Conservation (phyloP, 108 stramenopile species). For the Fragilaria crotonensis region DNA sequence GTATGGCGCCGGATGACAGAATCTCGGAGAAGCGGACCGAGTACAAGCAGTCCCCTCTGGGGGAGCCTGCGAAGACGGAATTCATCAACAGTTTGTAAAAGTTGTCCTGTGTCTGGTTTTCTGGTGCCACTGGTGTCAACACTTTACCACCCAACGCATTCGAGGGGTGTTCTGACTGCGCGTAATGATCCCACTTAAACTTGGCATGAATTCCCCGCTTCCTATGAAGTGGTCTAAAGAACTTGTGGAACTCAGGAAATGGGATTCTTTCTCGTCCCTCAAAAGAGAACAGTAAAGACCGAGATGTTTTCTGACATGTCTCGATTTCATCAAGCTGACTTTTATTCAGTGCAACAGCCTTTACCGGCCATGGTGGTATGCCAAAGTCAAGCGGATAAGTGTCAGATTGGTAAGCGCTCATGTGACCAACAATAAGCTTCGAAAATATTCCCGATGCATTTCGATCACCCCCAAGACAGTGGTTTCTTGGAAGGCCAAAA, state of each 20-base stretch:
- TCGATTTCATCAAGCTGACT: not conserved
- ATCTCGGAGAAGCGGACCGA: slow-evolving; percentile 32
- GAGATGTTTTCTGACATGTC: not conserved
- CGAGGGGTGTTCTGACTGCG: not conserved
- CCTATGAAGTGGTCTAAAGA: not conserved
- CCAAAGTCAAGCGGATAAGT: not conserved
- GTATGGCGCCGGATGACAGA: slow-evolving; percentile 36
- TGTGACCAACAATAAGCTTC: not conserved
- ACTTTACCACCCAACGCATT: not conserved
- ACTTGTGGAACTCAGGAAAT: not conserved
- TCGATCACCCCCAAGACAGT: not conserved
- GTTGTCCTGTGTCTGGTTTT: not conserved
- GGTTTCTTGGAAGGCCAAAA: not conserved
- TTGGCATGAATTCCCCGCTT: not conserved
- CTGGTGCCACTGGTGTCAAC: not conserved
- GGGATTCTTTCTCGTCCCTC: not conserved
- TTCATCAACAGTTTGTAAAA: not conserved
- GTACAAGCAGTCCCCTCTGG: slow-evolving; percentile 39
- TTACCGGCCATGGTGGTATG: not conserved
- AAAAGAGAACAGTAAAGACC: not conserved
- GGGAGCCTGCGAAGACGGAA: slow-evolving; percentile 17
- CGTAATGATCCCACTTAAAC: not conserved
- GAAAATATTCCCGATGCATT: not conserved
- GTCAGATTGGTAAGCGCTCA: not conserved
- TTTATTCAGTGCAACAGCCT: not conserved